Evolutionary conservation across 495 filamentous ascomycete species (phyloP), one percentile per base, ranked within the genome.

Genomic region (Aspergillus panamensis): DNA sequence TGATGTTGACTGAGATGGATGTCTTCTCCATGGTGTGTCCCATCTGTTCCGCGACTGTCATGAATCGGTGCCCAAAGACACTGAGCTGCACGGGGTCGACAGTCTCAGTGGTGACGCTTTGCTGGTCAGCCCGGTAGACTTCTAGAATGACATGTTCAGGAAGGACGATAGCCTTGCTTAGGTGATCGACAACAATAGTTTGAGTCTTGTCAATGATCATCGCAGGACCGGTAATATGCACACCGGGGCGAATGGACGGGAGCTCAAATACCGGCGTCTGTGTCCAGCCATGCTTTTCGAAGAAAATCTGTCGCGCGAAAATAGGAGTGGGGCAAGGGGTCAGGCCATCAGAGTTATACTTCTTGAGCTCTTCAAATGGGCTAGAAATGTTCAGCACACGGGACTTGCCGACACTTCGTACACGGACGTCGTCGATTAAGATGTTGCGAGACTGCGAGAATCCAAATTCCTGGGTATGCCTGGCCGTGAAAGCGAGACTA

Each of bases 31-130:
- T 76, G 6, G 91, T 89, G 58, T 88, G 77, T 0, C 91, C 91
- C 91, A 96, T 96, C 68, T 95, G 91, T 73, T 96, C 91, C 9
- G 91, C 91, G 63, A 96, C 95, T 20, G 91, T 89, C 91, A 96
- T 96, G 72, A 96, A 96, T 12, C 91, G 78, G 70, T 96, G 90
- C 6, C 88, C 89, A 63, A 96, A 96, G 50, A 96, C 91, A 69
- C 87, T 91, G 12, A 96, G 82, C 81, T 95, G 88, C 68, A 96
- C 92, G 0, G 92, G 91, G 63, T 92, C 73, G 1, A 71, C 40
- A 52, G 48, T 62, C 21, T 55, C 45, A 9, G 59, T 52, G 29
- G 53, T 82, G 39, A 91, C 77, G 10, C 82, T 82, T 62, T 84
- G 85, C 7, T 95, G 77, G 66, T 93, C 88, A 54, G 87, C 51